Base-by-base conservation (phyloP, 2,329 filamentous ascomycete genomes). In the Purpureocillium lavendulum region DNA sequence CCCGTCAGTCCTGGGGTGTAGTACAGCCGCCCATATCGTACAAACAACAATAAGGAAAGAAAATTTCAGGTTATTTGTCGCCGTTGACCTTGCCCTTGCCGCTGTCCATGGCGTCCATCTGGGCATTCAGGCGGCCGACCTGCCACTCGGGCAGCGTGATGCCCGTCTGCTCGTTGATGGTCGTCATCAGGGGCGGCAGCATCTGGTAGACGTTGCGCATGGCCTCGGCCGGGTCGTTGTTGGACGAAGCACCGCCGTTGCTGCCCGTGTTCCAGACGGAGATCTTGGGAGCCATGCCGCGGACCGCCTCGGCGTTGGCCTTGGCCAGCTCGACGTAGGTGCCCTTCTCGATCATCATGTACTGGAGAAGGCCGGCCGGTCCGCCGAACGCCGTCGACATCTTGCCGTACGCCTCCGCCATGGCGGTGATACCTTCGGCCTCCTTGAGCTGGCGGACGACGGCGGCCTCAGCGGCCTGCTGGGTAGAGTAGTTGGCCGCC, bases 91-190 rank as follows among this genome's bases (percentile, higher is more conserved):
- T 47, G 35, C 30, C 32, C 46, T 43, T 30, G 35, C 30, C 32
- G 45, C 42, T 30, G 35, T 49, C 41, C 41, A 62, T 52, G n/a
- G 58, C 61, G 17, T 56, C 48, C 24, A 58, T 51, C 4, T 51
- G 56, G 7, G 61, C 62, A 13, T 60, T 60, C 40, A 67, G 45
- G 40, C 54, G 58, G 0, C 76, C 76, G 55, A 80, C 80, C 56
- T 80, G 75, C 87, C 87, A 94, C 52, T 75, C 76, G 1, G 87
- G 87, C 7, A 89, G 77, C 1, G 74, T 72, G 53, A 94, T 88
- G 1, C 87, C 87, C 0, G 87, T 94, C 68, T 94, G 87, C 44
- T 94, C 87, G 50, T 92, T 82, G 53, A 94, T 90, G 0, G 87
- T 94, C 9, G 75, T 80, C 65, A 94, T 80, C 15, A 94, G 70